Percentiles rank a stretch among this genome's conserved stretches.
These are phyloP conservation scores for Jacaranda copaia DNA, from an alignment of 257 asterid species.

Conservation along the genomic window DNA sequence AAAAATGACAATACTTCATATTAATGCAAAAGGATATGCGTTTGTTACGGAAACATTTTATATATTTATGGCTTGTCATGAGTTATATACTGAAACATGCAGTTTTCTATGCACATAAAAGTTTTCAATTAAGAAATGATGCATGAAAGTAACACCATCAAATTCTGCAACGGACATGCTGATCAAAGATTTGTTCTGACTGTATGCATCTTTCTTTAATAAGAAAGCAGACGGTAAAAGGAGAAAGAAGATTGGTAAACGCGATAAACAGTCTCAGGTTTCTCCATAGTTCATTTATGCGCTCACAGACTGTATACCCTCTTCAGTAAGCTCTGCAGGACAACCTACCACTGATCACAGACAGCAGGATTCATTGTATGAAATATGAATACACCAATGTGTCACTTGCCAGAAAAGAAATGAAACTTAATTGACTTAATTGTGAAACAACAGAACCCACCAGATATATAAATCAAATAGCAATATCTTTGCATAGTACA, in stretches of 20 bases:
- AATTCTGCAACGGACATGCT: constrained; percentile 9
- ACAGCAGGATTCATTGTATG: constrained; percentile 9
- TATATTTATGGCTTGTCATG: background rate
- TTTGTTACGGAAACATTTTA: constrained; percentile 11
- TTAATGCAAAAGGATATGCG: background rate
- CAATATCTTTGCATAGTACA: constrained; percentile 17
- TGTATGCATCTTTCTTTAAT: background rate
- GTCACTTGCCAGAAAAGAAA: background rate
- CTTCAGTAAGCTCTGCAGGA: background rate
- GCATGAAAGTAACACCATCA: background rate
- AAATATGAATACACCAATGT: background rate
- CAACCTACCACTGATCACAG: constrained; percentile 2
- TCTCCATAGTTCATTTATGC: constrained; percentile 7
- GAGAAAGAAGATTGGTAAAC: constrained; percentile 12
- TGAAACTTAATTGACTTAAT: background rate
- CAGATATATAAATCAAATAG: background rate
- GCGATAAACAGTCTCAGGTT: constrained; percentile 8
- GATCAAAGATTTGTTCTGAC: constrained; percentile 7
- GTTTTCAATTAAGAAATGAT: background rate
- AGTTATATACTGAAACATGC: background rate
- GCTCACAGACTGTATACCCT: background rate
- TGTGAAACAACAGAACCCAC: background rate
- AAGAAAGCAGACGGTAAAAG: background rate
- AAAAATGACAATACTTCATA: background rate
- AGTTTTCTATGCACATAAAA: background rate